These are phyloP conservation scores for Lentinus brumalis DNA, from an alignment of 768 basidiomycete species.

Conservation along the genomic window DNA sequence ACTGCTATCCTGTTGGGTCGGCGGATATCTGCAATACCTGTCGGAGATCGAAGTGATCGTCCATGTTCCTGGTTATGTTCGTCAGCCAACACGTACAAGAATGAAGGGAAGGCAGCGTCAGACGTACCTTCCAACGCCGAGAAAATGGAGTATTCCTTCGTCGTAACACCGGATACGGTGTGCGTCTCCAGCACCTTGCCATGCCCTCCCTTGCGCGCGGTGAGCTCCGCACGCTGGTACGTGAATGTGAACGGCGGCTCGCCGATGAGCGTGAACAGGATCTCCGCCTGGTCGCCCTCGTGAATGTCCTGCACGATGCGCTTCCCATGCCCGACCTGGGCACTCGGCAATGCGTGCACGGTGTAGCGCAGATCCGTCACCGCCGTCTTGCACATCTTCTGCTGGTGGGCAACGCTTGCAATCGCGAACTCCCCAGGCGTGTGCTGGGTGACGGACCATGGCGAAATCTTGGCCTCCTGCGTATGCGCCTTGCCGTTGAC, in stretches of 20 bases:
- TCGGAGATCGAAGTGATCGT: constrained; percentile 92
- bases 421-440: constrained; percentile 84
- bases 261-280: constrained; percentile 85
- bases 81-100: constrained; percentile 7
- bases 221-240: constrained; percentile 81
- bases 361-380: constrained; percentile 73
- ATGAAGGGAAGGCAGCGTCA: background rate
- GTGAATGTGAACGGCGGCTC: constrained; percentile 97
- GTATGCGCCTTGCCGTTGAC: constrained; percentile 74
- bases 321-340: constrained; percentile 86
- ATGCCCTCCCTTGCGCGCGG: constrained; percentile 65
- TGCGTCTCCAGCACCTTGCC: constrained; percentile 90
- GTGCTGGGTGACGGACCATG: constrained; percentile 85
- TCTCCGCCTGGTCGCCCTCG: constrained; percentile 95
- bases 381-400: constrained; percentile 86
- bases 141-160: constrained; percentile 84
- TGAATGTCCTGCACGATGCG: constrained; percentile 83
- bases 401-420: constrained; percentile 87
- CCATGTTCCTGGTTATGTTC: constrained; percentile 68
- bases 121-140: constrained; percentile 84
- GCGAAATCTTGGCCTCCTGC: constrained; percentile 76
- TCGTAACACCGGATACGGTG: constrained; percentile 78
- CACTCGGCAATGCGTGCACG: constrained; percentile 85
- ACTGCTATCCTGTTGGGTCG: constrained; percentile 55
- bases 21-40: constrained; percentile 87